Evolutionary conservation across 768 basidiomycete genomes (phyloP), one percentile per base, ranked within the genome.

Genomic region (Filobasidium floriforme): DNA sequence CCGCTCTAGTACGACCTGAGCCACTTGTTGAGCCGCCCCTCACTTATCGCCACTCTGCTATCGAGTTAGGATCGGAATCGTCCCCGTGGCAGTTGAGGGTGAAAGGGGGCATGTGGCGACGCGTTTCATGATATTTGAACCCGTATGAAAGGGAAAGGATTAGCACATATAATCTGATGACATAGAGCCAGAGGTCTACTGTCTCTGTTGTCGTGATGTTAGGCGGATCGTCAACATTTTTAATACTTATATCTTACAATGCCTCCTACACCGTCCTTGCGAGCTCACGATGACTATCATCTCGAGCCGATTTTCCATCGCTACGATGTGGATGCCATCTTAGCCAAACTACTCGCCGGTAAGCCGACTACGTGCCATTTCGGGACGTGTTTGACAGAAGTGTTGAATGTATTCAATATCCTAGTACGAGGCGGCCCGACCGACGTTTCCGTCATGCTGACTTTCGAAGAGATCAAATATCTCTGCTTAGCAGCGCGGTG

Each of bases 381-480:
- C 15, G 26, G 2, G 26, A 14, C 29, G 4, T 57, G 14, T 4
- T 24, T 57, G 54, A 57, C 54, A n/a, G 15, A 4, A 22, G 15
- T 2, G 18, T 28, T 57, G 5, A 32, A 24, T 7, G 6, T 2
- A 7, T 22, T 57, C 29, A 32, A 4, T 15, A 24, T 24, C 24
- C 5, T 6, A 57, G 54, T 57, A 15, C 22, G 54, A 28, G 54
- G 54, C 6, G 54, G 54, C 6, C 24, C 54, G 14, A 57, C 54
- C 15, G 54, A 57, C 24, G 7, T 24, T 15, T 2, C 24, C 19
- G 54, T 57, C 29, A 6, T 9, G 54, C n/a, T 57, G 54, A 57
- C 54, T 24, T 57, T 26, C n/a, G 59, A 60, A 19, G 29, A 43
- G 40, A 60, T 60, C 59, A 60, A 60, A 26, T 60, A 60, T 29